Evolutionary conservation across 176 grass and related monocot genomes (phyloP).

Genomic region (Secale cereale): DNA sequence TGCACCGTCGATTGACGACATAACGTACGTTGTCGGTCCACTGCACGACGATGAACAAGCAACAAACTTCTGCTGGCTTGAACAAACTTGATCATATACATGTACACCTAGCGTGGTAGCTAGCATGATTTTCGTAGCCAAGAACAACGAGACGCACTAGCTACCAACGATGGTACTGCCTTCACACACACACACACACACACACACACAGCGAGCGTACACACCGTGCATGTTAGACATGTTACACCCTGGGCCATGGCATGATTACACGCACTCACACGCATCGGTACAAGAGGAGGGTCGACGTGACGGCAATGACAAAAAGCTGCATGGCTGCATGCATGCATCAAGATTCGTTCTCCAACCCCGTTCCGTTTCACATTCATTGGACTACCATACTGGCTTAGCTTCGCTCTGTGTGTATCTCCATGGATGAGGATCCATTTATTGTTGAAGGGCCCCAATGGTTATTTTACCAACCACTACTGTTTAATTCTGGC

Average conservation of each 20-base stretch:
- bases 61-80: background rate
- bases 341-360: too few relatives aligned
- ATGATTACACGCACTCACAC: background rate
- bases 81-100: background rate
- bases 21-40: background rate
- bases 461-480: too few relatives aligned
- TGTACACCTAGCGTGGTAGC: background rate
- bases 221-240: background rate
- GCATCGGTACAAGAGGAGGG: background rate
- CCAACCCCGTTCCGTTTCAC: too few relatives aligned
- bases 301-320: background rate
- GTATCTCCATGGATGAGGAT: too few relatives aligned
- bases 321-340: too few relatives aligned
- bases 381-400: too few relatives aligned
- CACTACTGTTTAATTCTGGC: too few relatives aligned
- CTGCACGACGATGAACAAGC: slow-evolving; percentile 11
- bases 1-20: too few relatives aligned
- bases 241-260: background rate
- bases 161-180: background rate
- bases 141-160: background rate
- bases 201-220: background rate
- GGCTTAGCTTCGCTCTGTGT: too few relatives aligned
- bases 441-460: background rate
- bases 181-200: too few relatives aligned
- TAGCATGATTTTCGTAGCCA: background rate